A percentile compares a stretch with the other conserved stretches of the same genome.
Conservation (phyloP, 768 basidiomycete species). For the Kwoniella dendrophila region DNA sequence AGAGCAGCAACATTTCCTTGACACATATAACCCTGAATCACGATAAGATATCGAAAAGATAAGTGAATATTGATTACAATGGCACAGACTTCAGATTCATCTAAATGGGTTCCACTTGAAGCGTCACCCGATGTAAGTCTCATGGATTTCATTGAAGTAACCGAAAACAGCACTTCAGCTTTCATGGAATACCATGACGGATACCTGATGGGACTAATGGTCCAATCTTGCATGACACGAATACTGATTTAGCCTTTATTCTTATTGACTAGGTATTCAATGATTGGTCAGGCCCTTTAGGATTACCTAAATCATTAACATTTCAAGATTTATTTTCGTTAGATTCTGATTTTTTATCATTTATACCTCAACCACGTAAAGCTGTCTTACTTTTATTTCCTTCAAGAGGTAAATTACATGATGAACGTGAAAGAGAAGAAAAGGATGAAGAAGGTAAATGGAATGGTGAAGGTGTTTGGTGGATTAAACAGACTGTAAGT, state of each 20-base stretch:
- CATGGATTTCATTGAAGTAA: not conserved
- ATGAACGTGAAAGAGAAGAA: slow-evolving; percentile 66
- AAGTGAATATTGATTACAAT: too few relatives aligned
- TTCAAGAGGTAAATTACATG: slow-evolving; percentile 61
- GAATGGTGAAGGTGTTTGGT: slow-evolving; percentile 67
- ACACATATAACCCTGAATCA: too few relatives aligned
- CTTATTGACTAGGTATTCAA: slow-evolving; percentile 42
- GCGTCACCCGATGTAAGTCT: slow-evolving; percentile 51
- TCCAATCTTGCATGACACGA: too few relatives aligned
- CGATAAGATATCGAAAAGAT: too few relatives aligned
- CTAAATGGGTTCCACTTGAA: slow-evolving; percentile 55
- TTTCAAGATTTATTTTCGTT: slow-evolving; percentile 55
- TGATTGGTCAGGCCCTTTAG: slow-evolving; percentile 50
- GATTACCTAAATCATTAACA: slow-evolving; percentile 45
- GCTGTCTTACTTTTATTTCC: slow-evolving; percentile 89
- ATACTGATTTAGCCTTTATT: too few relatives aligned
- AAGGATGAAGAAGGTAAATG: slow-evolving; percentile 62
- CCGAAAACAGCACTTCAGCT: not conserved
- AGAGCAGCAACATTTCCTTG: too few relatives aligned
- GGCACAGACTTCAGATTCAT: too few relatives aligned
- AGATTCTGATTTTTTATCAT: slow-evolving; percentile 65
- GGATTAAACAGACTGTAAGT: slow-evolving; percentile 85
- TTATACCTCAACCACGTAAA: slow-evolving; percentile 74
- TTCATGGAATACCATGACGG: not conserved
- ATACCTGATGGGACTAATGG: too few relatives aligned